phyloP scores from a whole-genome alignment of 208 protist genomes.

The Leishmania martiniquensis region DNA sequence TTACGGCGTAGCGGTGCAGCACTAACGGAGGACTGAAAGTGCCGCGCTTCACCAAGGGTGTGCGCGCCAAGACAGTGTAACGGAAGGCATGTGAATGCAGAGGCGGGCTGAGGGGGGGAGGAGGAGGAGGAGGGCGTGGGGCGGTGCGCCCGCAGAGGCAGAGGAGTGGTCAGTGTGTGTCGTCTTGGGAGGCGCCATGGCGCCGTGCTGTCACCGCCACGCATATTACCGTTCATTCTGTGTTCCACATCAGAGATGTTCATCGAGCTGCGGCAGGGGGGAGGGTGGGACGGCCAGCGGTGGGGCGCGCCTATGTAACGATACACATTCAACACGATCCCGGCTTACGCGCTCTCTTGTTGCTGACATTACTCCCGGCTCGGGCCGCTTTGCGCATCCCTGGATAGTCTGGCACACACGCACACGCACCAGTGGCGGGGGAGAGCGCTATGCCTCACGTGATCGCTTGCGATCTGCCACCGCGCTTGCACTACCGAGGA shows the following conservation, averaged over 20 bases:
- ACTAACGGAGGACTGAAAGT: neutral
- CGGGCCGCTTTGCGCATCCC: neutral
- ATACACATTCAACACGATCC: too few species aligned
- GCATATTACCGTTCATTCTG: neutral
- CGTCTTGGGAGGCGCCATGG: neutral
- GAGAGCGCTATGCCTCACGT: neutral
- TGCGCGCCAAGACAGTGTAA: neutral
- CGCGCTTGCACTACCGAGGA: neutral
- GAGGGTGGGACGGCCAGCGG: neutral
- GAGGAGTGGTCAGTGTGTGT: neutral
- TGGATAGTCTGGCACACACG: neutral
- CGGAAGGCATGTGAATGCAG: neutral
- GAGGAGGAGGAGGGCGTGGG: neutral
- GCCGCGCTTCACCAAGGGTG: neutral
- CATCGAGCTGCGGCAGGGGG: too few species aligned
- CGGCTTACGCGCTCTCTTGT: neutral
- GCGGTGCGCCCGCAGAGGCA: neutral
- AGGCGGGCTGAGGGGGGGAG: neutral
- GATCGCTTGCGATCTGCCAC: conserved; percentile 13
- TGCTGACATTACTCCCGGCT: neutral
- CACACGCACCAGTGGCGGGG: neutral
- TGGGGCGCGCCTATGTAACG: too few species aligned
- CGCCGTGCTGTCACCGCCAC: neutral
- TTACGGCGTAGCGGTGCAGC: neutral
- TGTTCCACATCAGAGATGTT: too few species aligned